Percentiles rank a stretch among this genome's conserved stretches.
These are phyloP conservation scores for Cyphellophora europaea DNA, from an alignment of 2,329 filamentous ascomycete genomes.

Conservation along the genomic window DNA sequence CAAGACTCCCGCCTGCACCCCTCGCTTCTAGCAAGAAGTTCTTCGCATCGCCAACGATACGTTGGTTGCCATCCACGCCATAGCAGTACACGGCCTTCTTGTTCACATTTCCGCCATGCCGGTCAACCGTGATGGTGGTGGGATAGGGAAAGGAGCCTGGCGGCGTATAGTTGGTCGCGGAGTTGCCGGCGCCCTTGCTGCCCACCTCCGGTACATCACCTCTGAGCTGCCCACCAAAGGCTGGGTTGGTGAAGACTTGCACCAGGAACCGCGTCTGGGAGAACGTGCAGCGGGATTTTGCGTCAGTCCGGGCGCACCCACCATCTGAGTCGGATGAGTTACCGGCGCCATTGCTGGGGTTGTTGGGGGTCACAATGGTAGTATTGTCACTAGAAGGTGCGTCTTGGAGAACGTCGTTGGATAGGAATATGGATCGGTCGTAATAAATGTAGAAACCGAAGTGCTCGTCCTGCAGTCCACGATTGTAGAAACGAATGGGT, in stretches of 20 bases:
- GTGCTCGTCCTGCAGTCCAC: slow-evolving; percentile 70
- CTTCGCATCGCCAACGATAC: slow-evolving; percentile 34
- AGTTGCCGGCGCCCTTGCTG: slow-evolving; percentile 20
- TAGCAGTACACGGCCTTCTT: slow-evolving; percentile 55
- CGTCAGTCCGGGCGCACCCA: slow-evolving; percentile 36
- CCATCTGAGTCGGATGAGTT: slow-evolving; percentile 36
- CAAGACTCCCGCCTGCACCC: slow-evolving; percentile 38
- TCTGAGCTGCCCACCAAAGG: slow-evolving; percentile 13
- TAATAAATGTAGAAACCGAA: slow-evolving; percentile 94
- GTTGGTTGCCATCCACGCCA: slow-evolving; percentile 38
- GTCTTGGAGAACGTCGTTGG: slow-evolving; percentile 43
- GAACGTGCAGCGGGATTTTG: slow-evolving; percentile 47
- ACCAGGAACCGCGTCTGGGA: slow-evolving; percentile 52
- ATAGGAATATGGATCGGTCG: slow-evolving; percentile 75
- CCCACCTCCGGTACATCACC: slow-evolving; percentile 10
- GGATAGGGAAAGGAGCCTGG: slow-evolving; percentile 54
- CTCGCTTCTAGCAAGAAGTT: slow-evolving; percentile 45
- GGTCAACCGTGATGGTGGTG: slow-evolving; percentile 49
- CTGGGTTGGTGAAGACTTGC: slow-evolving; percentile 51
- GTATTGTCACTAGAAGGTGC: slow-evolving; percentile 28
- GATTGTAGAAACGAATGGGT: slow-evolving; percentile 76
- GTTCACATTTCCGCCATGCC: slow-evolving; percentile 46
- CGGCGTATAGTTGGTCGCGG: slow-evolving; percentile 36
- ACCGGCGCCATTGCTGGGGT: slow-evolving; percentile 9
- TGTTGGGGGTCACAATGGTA: slow-evolving; percentile 4